Percentiles rank a stretch among this genome's conserved stretches.
These are phyloP conservation scores for Thermothelomyces thermophilus DNA, from an alignment of 2,329 filamentous ascomycete species.

Conservation along the genomic window DNA sequence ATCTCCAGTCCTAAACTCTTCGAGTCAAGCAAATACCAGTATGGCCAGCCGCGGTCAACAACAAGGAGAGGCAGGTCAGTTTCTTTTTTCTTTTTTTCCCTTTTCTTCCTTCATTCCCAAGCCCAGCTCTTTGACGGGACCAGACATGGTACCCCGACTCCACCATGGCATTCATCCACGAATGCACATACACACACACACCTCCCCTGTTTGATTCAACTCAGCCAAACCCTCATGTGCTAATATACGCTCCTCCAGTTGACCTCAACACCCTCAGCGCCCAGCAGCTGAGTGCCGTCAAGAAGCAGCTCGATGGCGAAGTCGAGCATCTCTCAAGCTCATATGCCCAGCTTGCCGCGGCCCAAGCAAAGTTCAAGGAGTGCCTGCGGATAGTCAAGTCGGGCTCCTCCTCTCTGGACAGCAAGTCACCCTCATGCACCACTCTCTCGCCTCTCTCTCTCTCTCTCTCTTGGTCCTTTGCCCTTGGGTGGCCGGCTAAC, in stretches of 20 bases:
- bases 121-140: not conserved
- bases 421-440: conserved; percentile 8
- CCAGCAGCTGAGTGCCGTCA: conserved; percentile 82
- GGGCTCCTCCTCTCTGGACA: conserved; percentile 23
- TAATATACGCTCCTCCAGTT: conserved; percentile 36
- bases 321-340: conserved; percentile 89
- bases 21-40: not conserved
- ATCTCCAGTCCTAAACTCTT: not conserved
- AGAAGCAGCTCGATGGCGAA: conserved; percentile 94
- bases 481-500: no score
- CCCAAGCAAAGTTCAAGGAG: conserved; percentile 86
- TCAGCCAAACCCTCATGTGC: not conserved
- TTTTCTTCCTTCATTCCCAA: no score
- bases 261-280: conserved; percentile 69
- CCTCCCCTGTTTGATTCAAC: not conserved
- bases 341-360: conserved; percentile 81
- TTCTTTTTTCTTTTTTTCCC: not conserved
- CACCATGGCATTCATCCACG: not conserved
- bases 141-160: not conserved
- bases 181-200: no score
- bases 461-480: no score
- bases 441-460: not conserved
- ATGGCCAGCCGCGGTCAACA: conserved; percentile 18
- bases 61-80: conserved; percentile 17
- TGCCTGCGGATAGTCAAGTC: conserved; percentile 70